These are phyloP conservation scores for Hypoxylon sp. DNA, from an alignment of 2,329 filamentous ascomycete species.

Conservation along the genomic window DNA sequence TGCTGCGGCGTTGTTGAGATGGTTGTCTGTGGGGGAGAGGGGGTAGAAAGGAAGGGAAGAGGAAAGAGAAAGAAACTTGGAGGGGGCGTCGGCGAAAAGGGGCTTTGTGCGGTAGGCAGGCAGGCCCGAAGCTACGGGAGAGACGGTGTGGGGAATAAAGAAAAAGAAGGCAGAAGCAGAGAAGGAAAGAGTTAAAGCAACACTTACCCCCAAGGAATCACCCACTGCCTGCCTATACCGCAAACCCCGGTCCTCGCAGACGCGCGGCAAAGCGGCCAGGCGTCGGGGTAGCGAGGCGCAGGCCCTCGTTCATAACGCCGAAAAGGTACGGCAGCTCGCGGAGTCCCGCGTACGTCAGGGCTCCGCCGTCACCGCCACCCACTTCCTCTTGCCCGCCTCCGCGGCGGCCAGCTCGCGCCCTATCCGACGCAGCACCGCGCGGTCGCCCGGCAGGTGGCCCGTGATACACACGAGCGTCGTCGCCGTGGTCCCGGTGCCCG, in stretches of 20 bases:
- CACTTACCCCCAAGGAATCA: slow-evolving; percentile 36
- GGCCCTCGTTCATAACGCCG: slow-evolving; percentile 38
- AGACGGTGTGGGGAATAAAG: not conserved
- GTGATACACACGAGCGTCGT: slow-evolving; percentile 37
- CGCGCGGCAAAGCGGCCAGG: slow-evolving; percentile 34
- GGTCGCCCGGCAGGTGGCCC: slow-evolving; percentile 28
- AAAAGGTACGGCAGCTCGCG: slow-evolving; percentile 37
- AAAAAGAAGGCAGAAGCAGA: not conserved
- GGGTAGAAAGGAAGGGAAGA: not conserved
- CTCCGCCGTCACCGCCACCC: too few relatives aligned
- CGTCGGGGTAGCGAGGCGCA: slow-evolving; percentile 38
- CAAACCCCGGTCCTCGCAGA: slow-evolving; percentile 37
- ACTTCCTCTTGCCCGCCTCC: slow-evolving; percentile 27
- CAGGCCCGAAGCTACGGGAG: too few relatives aligned
- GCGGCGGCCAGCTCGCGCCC: slow-evolving; percentile 27
- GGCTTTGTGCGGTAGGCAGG: too few relatives aligned
- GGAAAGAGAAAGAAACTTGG: not conserved
- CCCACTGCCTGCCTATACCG: slow-evolving; percentile 26
- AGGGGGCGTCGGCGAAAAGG: too few relatives aligned
- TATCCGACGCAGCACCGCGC: slow-evolving; percentile 23
- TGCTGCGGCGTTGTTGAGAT: slow-evolving; percentile 38
- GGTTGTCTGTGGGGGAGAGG: slow-evolving; percentile 22
- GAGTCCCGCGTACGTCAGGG: slow-evolving; percentile 31
- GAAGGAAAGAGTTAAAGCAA: too few relatives aligned
- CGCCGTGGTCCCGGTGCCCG: slow-evolving; percentile 39